Base-by-base conservation (phyloP, 208 protist genomes). In the Novymonas esmeraldas region DNA sequence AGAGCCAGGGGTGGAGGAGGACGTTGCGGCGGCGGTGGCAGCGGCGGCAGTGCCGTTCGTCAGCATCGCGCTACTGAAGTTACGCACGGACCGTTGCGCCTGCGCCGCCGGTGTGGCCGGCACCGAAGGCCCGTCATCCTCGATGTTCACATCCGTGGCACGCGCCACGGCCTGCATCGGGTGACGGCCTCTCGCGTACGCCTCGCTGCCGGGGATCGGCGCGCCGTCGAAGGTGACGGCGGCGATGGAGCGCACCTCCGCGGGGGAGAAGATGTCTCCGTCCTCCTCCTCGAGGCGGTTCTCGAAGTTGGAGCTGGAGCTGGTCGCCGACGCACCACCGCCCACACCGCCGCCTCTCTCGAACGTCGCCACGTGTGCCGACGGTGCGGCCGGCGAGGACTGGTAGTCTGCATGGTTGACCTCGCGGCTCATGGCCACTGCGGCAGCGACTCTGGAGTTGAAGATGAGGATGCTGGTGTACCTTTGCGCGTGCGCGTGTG, bases 221-320 rank as follows among this genome's bases (percentile, higher is more conserved):
- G 4, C 22, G 18, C 5, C 31, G 9, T 65, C 58, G 49, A 73
- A 57, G 58, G 14, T 38, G 6, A 61, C 39, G 5, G 58, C 34
- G 7, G 50, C 50, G 31, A 46, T 36, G 13, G 67, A 54, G 22
- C 28, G 50, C 20, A 48, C 58, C 31, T 73, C 33, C 2, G 67
- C 41, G 16, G 67, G 41, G 20, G 67, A 73, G 67, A 51, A 65
- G 39, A 60, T n/a, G 22, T 59, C 33, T 7, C 16, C 1, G 34
- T 16, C 26, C 18, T 61, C 26, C 22, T 59, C 26, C n/a, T 60
- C 50, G 20, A 33, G 9, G n/a, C 16, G 20, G 24, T 33, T 1
- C 20, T 73, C 67, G 45, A 64, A 51, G 67, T 45, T 60, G 24
- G 57, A 52, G 49, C 57, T 72, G 28, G 58, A 64, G 39, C 39